Evolutionary conservation across 2,329 filamentous ascomycete species (phyloP).

Genomic region (Sphaerulina populicola): DNA sequence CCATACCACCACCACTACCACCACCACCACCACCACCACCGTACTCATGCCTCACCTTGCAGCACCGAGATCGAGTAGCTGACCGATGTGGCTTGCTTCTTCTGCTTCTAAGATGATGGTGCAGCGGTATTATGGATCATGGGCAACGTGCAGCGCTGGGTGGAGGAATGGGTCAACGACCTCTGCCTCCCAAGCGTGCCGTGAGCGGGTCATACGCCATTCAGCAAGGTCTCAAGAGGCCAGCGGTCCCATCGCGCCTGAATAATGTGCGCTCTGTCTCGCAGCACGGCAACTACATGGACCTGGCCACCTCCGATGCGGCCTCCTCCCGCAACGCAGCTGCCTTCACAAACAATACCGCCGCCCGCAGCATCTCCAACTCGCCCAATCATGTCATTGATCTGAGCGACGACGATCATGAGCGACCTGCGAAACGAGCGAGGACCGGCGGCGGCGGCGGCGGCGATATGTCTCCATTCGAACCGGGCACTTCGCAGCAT

Average conservation of each 20-base stretch:
- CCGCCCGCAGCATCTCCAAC: conserved; percentile 7
- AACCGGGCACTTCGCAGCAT: conserved; percentile 9
- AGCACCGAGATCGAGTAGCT: conserved; percentile 4
- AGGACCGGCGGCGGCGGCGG: conserved; percentile 12
- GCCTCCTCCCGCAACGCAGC: conserved; percentile 15
- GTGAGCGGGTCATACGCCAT: conserved; percentile 23
- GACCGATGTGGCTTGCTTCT: conserved; percentile 4
- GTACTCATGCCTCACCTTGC: neutral
- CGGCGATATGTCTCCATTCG: neutral
- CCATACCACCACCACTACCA: neutral
- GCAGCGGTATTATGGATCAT: conserved; percentile 26
- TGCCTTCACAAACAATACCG: conserved; percentile 18
- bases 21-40: neutral
- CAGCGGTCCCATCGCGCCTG: conserved; percentile 28
- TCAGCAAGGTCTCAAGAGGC: conserved; percentile 20
- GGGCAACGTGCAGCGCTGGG: conserved; percentile 10
- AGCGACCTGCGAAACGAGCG: conserved; percentile 25
- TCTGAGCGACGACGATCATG: conserved; percentile 20
- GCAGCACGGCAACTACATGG: conserved; percentile 23
- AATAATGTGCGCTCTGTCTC: conserved; percentile 29
- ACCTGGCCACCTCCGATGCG: conserved; percentile 21
- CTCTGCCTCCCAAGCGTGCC: conserved; percentile 24
- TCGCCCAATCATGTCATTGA: conserved; percentile 23
- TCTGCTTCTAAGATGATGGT: conserved; percentile 19
- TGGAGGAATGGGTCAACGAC: conserved; percentile 15